These are phyloP conservation scores for Mycosarcoma maydis DNA, from an alignment of 1,284 basidiomycete species.

Conservation along the genomic window DNA sequence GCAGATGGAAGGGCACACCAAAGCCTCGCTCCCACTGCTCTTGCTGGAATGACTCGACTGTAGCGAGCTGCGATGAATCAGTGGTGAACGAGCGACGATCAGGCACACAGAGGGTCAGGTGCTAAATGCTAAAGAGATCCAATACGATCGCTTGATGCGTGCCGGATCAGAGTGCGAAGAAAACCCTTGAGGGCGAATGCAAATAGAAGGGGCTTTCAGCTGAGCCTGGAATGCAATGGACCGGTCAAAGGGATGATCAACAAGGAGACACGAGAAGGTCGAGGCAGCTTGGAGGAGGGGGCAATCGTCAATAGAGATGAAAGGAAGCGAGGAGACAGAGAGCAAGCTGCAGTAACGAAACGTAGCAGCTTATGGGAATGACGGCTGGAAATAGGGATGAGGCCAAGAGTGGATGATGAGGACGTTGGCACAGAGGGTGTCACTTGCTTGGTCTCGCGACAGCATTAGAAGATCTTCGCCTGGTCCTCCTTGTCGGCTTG, in stretches of 20 bases:
- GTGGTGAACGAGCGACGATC: not conserved
- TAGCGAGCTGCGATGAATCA: constrained; percentile 3
- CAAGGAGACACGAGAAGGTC: not conserved
- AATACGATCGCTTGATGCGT: too few species aligned
- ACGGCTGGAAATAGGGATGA: not conserved
- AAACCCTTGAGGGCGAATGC: not conserved
- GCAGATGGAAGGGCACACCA: constrained; percentile 36
- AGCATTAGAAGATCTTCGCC: constrained; percentile 3
- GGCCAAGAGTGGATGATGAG: constrained; percentile 1
- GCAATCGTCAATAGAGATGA: not conserved
- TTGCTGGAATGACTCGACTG: constrained; percentile 4
- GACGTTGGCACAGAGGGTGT: constrained; percentile 3
- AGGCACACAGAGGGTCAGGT: too few species aligned
- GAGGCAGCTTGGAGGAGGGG: not conserved
- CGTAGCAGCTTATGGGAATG: not conserved
- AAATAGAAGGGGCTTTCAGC: not conserved
- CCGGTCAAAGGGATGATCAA: not conserved
- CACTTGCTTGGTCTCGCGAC: constrained; percentile 1
- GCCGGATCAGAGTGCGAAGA: too few species aligned
- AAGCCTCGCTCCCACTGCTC: constrained; percentile 37
- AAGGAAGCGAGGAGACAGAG: not conserved
- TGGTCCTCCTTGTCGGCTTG: not conserved
- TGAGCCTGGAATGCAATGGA: not conserved
- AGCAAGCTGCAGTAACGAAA: not conserved
- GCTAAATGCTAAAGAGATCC: too few species aligned